Base-by-base conservation (phyloP, 2,329 filamentous ascomycete species). In the Fusarium chlamydosporum region DNA sequence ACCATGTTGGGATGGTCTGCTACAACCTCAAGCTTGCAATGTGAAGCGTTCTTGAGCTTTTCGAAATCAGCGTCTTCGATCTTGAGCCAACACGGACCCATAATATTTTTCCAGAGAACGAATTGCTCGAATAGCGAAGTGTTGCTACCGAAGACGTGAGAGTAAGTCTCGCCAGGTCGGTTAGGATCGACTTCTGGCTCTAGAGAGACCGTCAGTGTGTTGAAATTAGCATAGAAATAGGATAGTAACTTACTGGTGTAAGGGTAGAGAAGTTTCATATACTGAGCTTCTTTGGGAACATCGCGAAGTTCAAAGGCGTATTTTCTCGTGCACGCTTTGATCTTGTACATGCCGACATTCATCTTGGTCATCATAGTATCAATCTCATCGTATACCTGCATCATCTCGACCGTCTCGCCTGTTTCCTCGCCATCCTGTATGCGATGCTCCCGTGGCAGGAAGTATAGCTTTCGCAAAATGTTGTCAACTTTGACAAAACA, bases 401-500 rank as follows among this genome's bases (percentile, higher is more conserved):
- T 87, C 90, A 98, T 96, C 50, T 89, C 89, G 27, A 98, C 87
- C 72, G 92, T 89, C 62, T 97, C 92, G 11, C 86, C 85, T 0
- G 92, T 96, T 58, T 91, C 87, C 58, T 86, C 84, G 12, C 91
- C 91, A 70, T 86, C 82, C 55, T 82, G 77, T 11, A 84, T 61
- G 11, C 84, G 84, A 40, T 82, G 81, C 72, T 93, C 85, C 42
- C 96, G 91, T 7, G 96, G 96, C 38, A 99, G 83, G 76, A 99
- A 99, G 79, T 91, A 99, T 0, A 99, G 85, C 76, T 97, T 98
- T 62, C 96, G 89, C 55, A 97, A 80, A 62, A 99, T 92, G 72
- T 97, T 97, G 83, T 99, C 94, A 20, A 99, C 84, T 79, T 98
- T 98, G 78, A 97, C 88, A 75, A 99, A 98, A 74, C 94, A 96